phyloP scores from a whole-genome alignment of 257 asterid species.

The Jacaranda copaia region DNA sequence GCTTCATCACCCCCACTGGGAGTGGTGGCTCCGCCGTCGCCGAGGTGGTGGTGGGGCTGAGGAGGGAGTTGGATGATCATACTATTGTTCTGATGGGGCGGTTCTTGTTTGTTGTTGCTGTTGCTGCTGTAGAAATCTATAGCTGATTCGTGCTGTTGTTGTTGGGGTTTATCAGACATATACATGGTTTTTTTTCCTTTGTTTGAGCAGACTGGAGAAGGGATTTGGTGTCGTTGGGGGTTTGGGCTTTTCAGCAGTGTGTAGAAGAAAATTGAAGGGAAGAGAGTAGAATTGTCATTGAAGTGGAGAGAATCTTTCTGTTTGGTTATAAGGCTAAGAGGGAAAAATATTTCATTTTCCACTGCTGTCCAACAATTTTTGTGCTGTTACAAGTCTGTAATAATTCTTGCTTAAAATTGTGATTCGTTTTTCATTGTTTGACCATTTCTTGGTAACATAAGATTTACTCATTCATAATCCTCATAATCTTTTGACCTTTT shows the following conservation, averaged over 20 bases:
- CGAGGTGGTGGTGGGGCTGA: constrained; percentile 47
- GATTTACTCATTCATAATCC: too few relatives aligned
- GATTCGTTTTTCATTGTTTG: too few relatives aligned
- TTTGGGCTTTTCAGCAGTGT: constrained; percentile 20
- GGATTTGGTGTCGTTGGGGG: not conserved
- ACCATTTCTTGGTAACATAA: too few relatives aligned
- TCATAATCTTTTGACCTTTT: too few relatives aligned
- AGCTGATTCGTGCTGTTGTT: constrained; percentile 36
- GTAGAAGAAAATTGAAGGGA: not conserved
- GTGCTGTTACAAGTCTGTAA: too few relatives aligned
- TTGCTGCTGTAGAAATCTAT: constrained; percentile 46
- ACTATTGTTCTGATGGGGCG: constrained; percentile 41
- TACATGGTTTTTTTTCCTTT: constrained; percentile 33
- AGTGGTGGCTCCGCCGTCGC: constrained; percentile 37
- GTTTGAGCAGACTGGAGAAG: not conserved
- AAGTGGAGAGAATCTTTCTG: not conserved
- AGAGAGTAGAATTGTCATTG: not conserved
- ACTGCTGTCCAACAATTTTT: too few relatives aligned
- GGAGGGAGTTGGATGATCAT: constrained; percentile 57
- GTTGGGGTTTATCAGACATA: constrained; percentile 49
- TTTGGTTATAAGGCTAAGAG: constrained; percentile 20
- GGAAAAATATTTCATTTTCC: not conserved
- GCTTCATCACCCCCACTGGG: constrained; percentile 46
- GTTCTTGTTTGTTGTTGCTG: constrained; percentile 32
- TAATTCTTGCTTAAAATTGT: too few relatives aligned